A percentile compares a stretch with the other conserved stretches of the same genome.
phyloP scores from a whole-genome alignment of 352 stramenopile species.

The Phytophthora crassamura region DNA sequence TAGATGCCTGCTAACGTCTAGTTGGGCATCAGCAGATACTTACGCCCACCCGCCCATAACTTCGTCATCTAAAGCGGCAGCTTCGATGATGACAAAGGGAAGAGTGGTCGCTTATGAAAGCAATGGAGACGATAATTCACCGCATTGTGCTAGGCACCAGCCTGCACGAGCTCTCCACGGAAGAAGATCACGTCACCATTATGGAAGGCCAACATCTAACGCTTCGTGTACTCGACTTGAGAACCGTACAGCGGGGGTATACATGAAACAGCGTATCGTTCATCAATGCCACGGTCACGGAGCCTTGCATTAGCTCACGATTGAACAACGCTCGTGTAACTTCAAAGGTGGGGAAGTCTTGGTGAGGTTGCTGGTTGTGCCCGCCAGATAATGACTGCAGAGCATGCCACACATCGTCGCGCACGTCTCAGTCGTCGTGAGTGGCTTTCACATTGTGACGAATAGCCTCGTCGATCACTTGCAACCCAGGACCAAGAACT shows the following conservation, averaged over 20 bases:
- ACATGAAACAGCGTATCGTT: not conserved
- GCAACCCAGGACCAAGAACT: too few species aligned
- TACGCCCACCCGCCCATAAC: not conserved
- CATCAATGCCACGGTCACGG: not conserved
- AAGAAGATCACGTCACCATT: not conserved
- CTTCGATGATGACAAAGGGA: conserved; percentile 1
- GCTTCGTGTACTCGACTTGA: not conserved
- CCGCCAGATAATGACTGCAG: not conserved
- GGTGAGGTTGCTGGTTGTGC: not conserved
- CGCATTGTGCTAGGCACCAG: not conserved
- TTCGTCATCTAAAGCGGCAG: not conserved
- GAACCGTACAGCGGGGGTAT: not conserved
- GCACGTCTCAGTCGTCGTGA: too few species aligned
- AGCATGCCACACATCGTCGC: not conserved
- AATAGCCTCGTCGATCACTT: too few species aligned
- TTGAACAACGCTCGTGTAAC: not conserved
- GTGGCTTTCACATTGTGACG: too few species aligned
- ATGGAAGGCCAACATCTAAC: not conserved
- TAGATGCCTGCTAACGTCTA: too few species aligned
- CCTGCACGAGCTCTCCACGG: not conserved
- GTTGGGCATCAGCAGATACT: not conserved
- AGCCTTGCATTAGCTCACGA: not conserved
- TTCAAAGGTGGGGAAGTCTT: not conserved
- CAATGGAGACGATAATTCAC: not conserved
- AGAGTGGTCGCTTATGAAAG: not conserved